Evolutionary conservation across 2,329 filamentous ascomycete species (phyloP).

Genomic region (Scedosporium apiospermum): DNA sequence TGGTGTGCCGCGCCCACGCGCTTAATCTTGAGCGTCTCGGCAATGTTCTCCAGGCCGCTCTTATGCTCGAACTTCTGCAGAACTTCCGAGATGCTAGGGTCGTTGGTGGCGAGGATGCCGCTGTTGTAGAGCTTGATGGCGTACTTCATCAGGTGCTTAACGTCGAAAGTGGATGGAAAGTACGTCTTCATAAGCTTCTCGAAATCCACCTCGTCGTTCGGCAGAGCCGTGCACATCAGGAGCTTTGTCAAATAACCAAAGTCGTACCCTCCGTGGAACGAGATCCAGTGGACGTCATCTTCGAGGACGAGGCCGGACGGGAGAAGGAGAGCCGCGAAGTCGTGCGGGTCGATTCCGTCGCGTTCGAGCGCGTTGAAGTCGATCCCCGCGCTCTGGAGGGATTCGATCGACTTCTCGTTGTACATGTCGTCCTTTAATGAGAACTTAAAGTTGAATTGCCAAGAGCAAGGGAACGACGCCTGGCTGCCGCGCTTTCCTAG

Average conservation of each 20-base stretch:
- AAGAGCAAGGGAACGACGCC: constrained; percentile 69
- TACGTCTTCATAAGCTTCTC: constrained; percentile 82
- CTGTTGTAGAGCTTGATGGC: constrained; percentile 62
- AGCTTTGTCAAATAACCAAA: constrained; percentile 97
- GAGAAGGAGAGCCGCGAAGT: constrained; percentile 83
- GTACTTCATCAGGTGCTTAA: constrained; percentile 94
- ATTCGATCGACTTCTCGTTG: constrained; percentile 87
- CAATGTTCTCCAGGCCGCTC: constrained; percentile 85
- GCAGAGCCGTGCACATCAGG: constrained; percentile 71
- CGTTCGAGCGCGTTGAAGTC: constrained; percentile 78
- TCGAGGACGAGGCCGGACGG: constrained; percentile 85
- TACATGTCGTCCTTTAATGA: constrained; percentile 96
- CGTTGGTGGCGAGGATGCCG: constrained; percentile 52
- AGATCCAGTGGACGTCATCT: constrained; percentile 89
- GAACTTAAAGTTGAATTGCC: constrained; percentile 99
- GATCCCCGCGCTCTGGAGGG: constrained; percentile 83
- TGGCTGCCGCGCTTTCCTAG: constrained; percentile 21
- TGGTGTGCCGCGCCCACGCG: constrained; percentile 82
- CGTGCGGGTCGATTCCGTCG: constrained; percentile 81
- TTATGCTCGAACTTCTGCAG: constrained; percentile 82
- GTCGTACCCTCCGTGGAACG: constrained; percentile 96
- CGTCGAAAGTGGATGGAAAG: constrained; percentile 89
- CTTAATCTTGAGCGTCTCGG: constrained; percentile 85
- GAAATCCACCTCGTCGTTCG: constrained; percentile 84
- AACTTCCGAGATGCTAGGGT: constrained; percentile 60